A percentile compares a stretch with the other conserved stretches of the same genome.
These are phyloP conservation scores for Ustilago esculenta DNA, from an alignment of 1,284 basidiomycete species.

Conservation along the genomic window DNA sequence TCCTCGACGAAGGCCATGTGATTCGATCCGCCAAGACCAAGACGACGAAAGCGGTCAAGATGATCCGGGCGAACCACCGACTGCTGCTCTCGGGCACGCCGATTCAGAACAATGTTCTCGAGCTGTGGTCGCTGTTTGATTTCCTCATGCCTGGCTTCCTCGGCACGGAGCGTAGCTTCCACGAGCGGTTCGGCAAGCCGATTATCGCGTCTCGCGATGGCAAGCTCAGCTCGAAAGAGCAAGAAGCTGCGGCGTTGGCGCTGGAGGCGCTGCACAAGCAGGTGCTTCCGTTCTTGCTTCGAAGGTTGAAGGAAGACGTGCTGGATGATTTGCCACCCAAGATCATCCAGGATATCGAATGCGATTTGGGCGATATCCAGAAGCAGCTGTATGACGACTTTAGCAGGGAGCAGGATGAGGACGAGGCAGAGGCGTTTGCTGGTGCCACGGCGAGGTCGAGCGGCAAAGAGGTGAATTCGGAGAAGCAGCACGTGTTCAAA, in stretches of 20 bases:
- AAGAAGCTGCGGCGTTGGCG: slow-evolving; percentile 83
- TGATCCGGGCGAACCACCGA: slow-evolving; percentile 87
- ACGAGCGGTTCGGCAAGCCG: slow-evolving; percentile 94
- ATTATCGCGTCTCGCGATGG: slow-evolving; percentile 94
- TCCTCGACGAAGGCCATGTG: slow-evolving; percentile 97
- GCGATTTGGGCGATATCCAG: slow-evolving; percentile 79
- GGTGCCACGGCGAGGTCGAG: slow-evolving; percentile 68
- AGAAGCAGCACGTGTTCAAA: slow-evolving; percentile 68
- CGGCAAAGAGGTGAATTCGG: slow-evolving; percentile 70
- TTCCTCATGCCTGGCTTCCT: slow-evolving; percentile 99
- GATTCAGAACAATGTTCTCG: slow-evolving; percentile 98
- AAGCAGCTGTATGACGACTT: slow-evolving; percentile 81
- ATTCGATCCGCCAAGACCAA: slow-evolving; percentile 99
- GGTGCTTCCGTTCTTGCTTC: slow-evolving; percentile 95
- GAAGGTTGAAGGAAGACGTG: slow-evolving; percentile 97
- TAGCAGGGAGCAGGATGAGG: slow-evolving; percentile 72
- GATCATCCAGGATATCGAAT: slow-evolving; percentile 99
- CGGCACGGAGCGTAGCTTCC: slow-evolving; percentile 93
- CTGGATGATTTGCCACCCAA: slow-evolving; percentile 95
- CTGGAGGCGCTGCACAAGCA: slow-evolving; percentile 97
- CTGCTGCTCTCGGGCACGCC: slow-evolving; percentile 96
- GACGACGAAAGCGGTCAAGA: slow-evolving; percentile 94
- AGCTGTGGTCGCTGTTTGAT: slow-evolving; percentile 98
- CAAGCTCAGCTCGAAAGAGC: slow-evolving; percentile 84
- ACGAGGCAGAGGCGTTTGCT: slow-evolving; percentile 70